Percentiles rank a stretch among this genome's conserved stretches.
phyloP scores from a whole-genome alignment of 1,284 basidiomycete species.

The Cutaneotrichosporon sp. region DNA sequence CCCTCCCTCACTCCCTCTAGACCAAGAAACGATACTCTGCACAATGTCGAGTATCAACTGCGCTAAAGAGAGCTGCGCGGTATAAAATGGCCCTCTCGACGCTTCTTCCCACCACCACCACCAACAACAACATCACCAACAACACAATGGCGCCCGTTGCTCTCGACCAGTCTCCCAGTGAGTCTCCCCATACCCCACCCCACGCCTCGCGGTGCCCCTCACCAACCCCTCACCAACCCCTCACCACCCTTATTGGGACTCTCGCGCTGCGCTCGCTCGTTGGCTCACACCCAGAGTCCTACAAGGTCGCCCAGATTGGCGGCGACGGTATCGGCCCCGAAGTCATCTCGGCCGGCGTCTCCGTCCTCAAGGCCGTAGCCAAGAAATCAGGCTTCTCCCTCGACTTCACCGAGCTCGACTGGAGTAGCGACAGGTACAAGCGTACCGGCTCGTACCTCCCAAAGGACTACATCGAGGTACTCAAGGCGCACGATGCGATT shows the following conservation, averaged over 20 bases:
- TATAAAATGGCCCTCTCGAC: background rate
- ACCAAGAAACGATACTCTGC: no score
- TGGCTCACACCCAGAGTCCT: background rate
- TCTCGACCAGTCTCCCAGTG: background rate
- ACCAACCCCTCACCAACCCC: no score
- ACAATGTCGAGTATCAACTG: no score
- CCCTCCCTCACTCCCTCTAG: background rate
- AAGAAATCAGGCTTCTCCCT: slow-evolving; percentile 26
- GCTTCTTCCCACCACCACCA: background rate
- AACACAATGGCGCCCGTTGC: slow-evolving; percentile 1
- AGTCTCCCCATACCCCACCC: background rate
- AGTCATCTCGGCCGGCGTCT: slow-evolving; percentile 54
- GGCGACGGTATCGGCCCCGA: slow-evolving; percentile 61
- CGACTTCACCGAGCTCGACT: slow-evolving; percentile 48
- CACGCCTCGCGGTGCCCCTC: no score
- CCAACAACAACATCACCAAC: background rate
- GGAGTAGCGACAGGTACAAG: slow-evolving; percentile 30
- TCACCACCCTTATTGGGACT: no score
- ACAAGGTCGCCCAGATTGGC: slow-evolving; percentile 58
- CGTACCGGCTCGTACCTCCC: slow-evolving; percentile 59
- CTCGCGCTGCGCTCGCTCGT: no score
- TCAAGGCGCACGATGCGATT: slow-evolving; percentile 46
- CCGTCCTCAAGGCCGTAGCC: slow-evolving; percentile 40
- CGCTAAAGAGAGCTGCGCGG: background rate
- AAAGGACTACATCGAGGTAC: slow-evolving; percentile 31